Evolutionary conservation across 192 early-diverging fungal species (phyloP).

Genomic region (Coemansia sp.): DNA sequence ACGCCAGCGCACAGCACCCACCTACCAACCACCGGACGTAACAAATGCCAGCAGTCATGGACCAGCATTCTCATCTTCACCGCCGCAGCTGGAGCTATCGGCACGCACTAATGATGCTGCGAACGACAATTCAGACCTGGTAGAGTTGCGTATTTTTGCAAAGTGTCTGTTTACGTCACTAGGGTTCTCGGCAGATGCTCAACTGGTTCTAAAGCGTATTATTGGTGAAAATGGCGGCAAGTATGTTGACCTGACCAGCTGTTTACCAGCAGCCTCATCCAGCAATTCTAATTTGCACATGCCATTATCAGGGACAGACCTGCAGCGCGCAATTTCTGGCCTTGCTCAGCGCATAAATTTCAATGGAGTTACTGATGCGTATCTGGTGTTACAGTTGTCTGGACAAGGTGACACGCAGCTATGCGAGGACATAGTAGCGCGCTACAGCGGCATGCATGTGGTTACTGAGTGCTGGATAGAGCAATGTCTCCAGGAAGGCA

Average conservation of each 20-base stretch:
- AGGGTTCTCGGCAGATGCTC: slow-evolving; percentile 14
- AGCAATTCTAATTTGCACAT: not conserved
- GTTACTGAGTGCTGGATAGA: slow-evolving; percentile 67
- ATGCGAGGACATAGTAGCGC: slow-evolving; percentile 14
- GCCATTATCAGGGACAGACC: not conserved
- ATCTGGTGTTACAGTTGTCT: slow-evolving; percentile 30
- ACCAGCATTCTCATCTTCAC: slow-evolving; percentile 8
- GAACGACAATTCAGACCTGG: not conserved
- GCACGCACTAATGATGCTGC: not conserved
- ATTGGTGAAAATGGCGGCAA: slow-evolving; percentile 29
- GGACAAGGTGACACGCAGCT: slow-evolving; percentile 15
- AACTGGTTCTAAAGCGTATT: slow-evolving; percentile 16
- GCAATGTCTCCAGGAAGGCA: slow-evolving; percentile 52
- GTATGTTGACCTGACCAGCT: slow-evolving; percentile 17
- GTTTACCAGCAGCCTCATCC: not conserved
- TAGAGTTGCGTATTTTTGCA: slow-evolving; percentile 14
- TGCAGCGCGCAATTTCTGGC: slow-evolving; percentile 1
- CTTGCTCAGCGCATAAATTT: slow-evolving; percentile 5
- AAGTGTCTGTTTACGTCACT: slow-evolving; percentile 38
- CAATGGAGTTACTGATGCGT: slow-evolving; percentile 2
- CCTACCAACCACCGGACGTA: not conserved
- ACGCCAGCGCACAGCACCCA: not conserved
- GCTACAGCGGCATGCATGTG: slow-evolving; percentile 21
- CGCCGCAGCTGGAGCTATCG: slow-evolving; percentile 13
- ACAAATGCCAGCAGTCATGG: not conserved